Evolutionary conservation across 2,329 filamentous ascomycete species (phyloP).

Genomic region (Boeremia lycopersici): DNA sequence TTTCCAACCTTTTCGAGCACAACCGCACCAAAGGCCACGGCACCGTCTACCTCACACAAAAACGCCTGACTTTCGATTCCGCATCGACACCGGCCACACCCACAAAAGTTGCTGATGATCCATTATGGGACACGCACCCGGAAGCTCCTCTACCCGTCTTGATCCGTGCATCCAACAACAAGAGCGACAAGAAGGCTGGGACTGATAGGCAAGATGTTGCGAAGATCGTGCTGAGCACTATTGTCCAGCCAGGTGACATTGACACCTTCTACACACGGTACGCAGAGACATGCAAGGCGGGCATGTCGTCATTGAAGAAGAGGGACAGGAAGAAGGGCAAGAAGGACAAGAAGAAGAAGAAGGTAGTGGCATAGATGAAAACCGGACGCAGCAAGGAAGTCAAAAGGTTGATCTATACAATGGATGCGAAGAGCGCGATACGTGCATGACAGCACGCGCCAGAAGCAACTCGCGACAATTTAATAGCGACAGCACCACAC

Average conservation of each 20-base stretch:
- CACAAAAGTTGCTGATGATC: constrained; percentile 54
- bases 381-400: too few relatives aligned
- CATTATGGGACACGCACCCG: constrained; percentile 66
- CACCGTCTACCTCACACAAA: constrained; percentile 76
- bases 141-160: constrained; percentile 71
- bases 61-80: constrained; percentile 61
- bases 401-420: background rate
- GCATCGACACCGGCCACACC: constrained; percentile 44
- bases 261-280: constrained; percentile 84
- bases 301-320: constrained; percentile 90
- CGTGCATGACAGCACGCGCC: background rate
- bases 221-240: constrained; percentile 78
- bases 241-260: constrained; percentile 76
- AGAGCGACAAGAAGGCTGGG: constrained; percentile 54
- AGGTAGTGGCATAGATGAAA: constrained; percentile 44
- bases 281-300: constrained; percentile 86
- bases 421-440: background rate
- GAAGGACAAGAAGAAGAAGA: constrained; percentile 75
- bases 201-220: constrained; percentile 54
- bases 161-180: constrained; percentile 84
- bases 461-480: background rate
- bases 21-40: constrained; percentile 74
- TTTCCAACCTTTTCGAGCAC: constrained; percentile 70
- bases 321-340: constrained; percentile 87
- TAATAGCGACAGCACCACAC: background rate